Base-by-base conservation (phyloP, 306 rosid genomes). In the Citrullus mucosospermus region DNA sequence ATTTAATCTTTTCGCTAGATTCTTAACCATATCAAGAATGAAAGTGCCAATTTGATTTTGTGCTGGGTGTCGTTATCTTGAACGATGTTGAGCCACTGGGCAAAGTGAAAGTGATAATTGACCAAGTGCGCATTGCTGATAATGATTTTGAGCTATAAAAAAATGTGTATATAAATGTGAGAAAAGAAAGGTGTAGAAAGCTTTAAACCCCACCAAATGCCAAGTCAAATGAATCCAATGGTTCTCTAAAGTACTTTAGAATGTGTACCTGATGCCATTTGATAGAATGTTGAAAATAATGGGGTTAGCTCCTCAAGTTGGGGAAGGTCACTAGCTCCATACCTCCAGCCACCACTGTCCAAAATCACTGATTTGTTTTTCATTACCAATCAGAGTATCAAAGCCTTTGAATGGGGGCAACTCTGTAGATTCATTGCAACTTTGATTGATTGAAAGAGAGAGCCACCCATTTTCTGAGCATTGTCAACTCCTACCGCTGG, bases 301-400 rank as follows among this genome's bases (percentile, higher is more conserved):
- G 72, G 78, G 72, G 88, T 89, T 89, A 87, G 88, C 86, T 89
- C 93, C 96, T 80, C 71, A 85, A 54, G 81, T 81, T 34, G 68
- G 83, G 93, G 93, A 89, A 86, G 90, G 76, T 62, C 86, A 14
- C 2, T 58, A 51, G 30, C 74, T 13, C 51, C 60, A 50, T 16
- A 59, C 60, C 59, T 51, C 15, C 77, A 51, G 43, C 61, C 77
- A 50, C 60, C 44, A 72, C 28, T 72, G 28, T 50, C 77, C 60
- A 48, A 72, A 72, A 28, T 72, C 43, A 14, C 43, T 72, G 60
- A 50, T 36, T 46, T 48, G 48, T 6, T 50, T 22, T 63, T 54
- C 22, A 36, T 22, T 72, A 20, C 39, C 56, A 70, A 70, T 70
- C 57, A 70, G 57, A 46, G 76, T 14, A 48, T 50, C 60, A 28